phyloP scores from a whole-genome alignment of 441 rosid genomes.

The Adansonia gregorii region DNA sequence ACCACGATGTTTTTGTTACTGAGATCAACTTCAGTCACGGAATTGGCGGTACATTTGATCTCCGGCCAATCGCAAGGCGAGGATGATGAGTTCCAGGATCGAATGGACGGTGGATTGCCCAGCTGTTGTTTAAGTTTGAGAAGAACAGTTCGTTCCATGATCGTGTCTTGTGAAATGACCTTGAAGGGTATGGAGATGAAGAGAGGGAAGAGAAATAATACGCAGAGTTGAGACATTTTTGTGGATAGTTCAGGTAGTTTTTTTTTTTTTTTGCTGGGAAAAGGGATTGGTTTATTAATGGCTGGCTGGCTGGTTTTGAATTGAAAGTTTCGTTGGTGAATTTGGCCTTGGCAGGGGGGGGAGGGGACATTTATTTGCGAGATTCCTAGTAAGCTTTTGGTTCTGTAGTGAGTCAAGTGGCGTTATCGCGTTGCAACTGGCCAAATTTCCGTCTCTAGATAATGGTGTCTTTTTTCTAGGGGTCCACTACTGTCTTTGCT shows the following conservation, averaged over 20 bases:
- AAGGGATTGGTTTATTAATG: background rate
- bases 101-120: constrained; percentile 59
- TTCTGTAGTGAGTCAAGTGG: too few species aligned
- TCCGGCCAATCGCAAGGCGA: constrained; percentile 68
- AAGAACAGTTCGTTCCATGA: constrained; percentile 48
- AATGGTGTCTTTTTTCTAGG: too few species aligned
- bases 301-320: background rate
- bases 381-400: too few species aligned
- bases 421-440: too few species aligned
- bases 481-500: too few species aligned
- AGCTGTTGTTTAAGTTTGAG: constrained; percentile 53
- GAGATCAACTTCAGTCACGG: constrained; percentile 52
- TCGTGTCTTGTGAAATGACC: constrained; percentile 47
- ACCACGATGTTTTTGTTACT: constrained; percentile 37
- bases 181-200: constrained; percentile 42
- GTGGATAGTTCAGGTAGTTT: background rate
- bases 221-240: constrained; percentile 30
- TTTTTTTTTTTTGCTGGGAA: background rate
- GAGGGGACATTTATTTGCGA: too few species aligned
- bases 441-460: too few species aligned
- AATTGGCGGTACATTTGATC: constrained; percentile 45
- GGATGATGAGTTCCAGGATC: constrained; percentile 62
- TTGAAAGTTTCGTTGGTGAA: too few species aligned
- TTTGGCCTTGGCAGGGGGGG: too few species aligned
- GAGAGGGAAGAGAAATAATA: constrained; percentile 29